phyloP scores from a whole-genome alignment of 1,284 basidiomycete genomes.

The Tylopilus sp. region DNA sequence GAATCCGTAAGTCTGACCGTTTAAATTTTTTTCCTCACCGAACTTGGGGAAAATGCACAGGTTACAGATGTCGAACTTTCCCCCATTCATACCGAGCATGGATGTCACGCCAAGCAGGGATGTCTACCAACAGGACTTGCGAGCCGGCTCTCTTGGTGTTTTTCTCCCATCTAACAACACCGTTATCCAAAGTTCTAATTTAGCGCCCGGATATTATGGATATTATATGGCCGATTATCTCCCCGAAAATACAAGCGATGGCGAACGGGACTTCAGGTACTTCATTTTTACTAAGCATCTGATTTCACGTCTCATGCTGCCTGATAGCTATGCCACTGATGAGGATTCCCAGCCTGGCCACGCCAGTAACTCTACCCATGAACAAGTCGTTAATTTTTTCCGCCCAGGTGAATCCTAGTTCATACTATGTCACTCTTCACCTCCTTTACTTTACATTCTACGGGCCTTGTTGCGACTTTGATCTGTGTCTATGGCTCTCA shows the following conservation, averaged over 20 bases:
- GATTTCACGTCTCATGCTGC: constrained; percentile 27
- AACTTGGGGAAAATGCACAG: constrained; percentile 14
- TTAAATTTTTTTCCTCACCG: neutral
- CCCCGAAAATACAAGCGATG: neutral
- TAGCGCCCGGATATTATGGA: constrained; percentile 9
- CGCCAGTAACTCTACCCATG: neutral
- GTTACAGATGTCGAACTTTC: constrained; percentile 6
- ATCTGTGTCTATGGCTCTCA: constrained; percentile 1
- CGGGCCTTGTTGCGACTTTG: constrained; percentile 16
- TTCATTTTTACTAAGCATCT: constrained; percentile 22
- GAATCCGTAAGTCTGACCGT: constrained; percentile 24
- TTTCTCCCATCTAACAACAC: constrained; percentile 4
- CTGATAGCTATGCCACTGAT: constrained; percentile 22
- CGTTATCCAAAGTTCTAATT: constrained; percentile 10
- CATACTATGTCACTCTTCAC: neutral
- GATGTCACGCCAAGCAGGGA: constrained; percentile 3
- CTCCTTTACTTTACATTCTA: constrained; percentile 7
- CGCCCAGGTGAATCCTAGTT: constrained; percentile 23
- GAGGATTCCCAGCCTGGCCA: constrained; percentile 5
- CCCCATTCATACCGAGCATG: constrained; percentile 5
- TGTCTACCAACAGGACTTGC: constrained; percentile 27
- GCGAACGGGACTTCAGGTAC: constrained; percentile 25
- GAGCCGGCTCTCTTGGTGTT: constrained; percentile 9
- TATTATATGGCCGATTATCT: constrained; percentile 23
- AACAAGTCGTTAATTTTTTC: constrained; percentile 13